Evolutionary conservation across 371 early-diverging fungal species (phyloP).

Genomic region (Circinella umbellata): DNA sequence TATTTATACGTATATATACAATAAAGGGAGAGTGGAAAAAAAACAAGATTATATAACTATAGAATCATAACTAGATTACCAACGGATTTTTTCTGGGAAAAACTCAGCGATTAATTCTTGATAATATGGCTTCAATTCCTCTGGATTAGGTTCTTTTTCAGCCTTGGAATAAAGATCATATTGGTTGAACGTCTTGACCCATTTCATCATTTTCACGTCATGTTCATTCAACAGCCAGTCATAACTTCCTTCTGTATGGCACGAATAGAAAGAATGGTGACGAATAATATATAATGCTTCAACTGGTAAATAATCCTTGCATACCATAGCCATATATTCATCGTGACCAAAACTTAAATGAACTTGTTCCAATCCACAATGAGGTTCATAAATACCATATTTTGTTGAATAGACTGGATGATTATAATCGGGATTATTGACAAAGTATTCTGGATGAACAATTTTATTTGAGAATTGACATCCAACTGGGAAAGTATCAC

Average conservation of each 20-base stretch:
- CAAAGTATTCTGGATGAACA: slow-evolving; percentile 49
- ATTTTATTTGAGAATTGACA: slow-evolving; percentile 38
- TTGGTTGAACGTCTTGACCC: slow-evolving; percentile 59
- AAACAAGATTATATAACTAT: no score
- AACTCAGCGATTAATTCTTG: slow-evolving; percentile 52
- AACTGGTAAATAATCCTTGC: slow-evolving; percentile 49
- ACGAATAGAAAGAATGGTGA: slow-evolving; percentile 62
- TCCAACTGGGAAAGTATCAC: slow-evolving; percentile 27
- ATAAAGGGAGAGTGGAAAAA: no score
- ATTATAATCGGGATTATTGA: slow-evolving; percentile 47
- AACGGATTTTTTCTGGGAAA: slow-evolving; percentile 55
- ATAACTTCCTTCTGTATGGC: slow-evolving; percentile 55
- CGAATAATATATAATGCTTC: slow-evolving; percentile 58
- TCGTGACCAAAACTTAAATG: slow-evolving; percentile 65
- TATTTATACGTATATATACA: no score
- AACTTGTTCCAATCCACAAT: slow-evolving; percentile 57
- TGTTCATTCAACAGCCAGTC: slow-evolving; percentile 47
- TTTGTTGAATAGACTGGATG: slow-evolving; percentile 39
- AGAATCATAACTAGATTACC: slow-evolving; percentile 30
- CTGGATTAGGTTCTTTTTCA: slow-evolving; percentile 42
- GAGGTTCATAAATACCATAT: slow-evolving; percentile 56
- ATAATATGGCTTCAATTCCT: slow-evolving; percentile 51
- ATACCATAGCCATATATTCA: slow-evolving; percentile 59
- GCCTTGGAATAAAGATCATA: slow-evolving; percentile 66
- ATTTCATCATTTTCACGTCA: slow-evolving; percentile 55